Conservation (phyloP, 1,284 basidiomycete genomes). For the Leccinum pachyderme region DNA sequence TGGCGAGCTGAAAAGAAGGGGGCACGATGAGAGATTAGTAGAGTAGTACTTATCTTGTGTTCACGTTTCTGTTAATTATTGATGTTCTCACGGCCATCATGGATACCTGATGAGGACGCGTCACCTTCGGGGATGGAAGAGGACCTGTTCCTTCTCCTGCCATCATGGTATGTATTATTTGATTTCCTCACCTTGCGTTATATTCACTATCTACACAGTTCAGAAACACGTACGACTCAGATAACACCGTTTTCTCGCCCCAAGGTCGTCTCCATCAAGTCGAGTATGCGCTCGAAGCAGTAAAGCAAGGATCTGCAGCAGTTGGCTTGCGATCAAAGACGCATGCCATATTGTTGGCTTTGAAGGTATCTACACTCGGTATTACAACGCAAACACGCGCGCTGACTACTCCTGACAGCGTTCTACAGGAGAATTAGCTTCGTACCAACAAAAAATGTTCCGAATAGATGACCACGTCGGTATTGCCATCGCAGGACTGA, state of each 20-base stretch:
- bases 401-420: slow-evolving; percentile 53
- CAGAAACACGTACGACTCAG: slow-evolving; percentile 93
- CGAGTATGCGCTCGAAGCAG: slow-evolving; percentile 98
- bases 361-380: slow-evolving; percentile 63
- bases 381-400: neutral
- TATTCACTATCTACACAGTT: slow-evolving; percentile 53
- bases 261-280: slow-evolving; percentile 93
- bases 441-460: slow-evolving; percentile 99
- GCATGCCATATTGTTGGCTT: slow-evolving; percentile 89
- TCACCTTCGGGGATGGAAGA: slow-evolving; percentile 19
- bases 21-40: slow-evolving; percentile 34
- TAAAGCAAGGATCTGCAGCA: slow-evolving; percentile 98
- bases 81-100: slow-evolving; percentile 17
- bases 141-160: slow-evolving; percentile 11
- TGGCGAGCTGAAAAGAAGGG: slow-evolving; percentile 82
- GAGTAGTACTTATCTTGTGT: slow-evolving; percentile 8
- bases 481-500: slow-evolving; percentile 97
- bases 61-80: slow-evolving; percentile 13
- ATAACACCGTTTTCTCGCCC: slow-evolving; percentile 95
- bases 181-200: neutral
- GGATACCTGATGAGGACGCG: slow-evolving; percentile 26
- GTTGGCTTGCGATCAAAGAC: slow-evolving; percentile 95
- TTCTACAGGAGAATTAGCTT: slow-evolving; percentile 97
- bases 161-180: slow-evolving; percentile 29
- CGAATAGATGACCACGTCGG: slow-evolving; percentile 99